phyloP scores from a whole-genome alignment of 257 asterid genomes.

The Solanum corneliomulleri region DNA sequence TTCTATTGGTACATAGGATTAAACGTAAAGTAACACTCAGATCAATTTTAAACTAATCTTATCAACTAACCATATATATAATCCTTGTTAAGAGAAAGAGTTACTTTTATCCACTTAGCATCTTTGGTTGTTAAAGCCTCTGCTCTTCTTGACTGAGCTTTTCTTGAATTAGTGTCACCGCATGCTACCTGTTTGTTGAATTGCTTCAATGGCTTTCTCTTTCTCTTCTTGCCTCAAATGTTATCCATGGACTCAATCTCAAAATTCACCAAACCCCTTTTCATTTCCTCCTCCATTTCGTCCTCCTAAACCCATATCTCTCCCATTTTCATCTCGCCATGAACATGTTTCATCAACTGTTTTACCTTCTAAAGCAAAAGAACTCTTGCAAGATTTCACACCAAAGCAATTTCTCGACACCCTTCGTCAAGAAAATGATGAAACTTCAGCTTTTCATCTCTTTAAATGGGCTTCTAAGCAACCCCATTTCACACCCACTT shows the following conservation, averaged over 20 bases:
- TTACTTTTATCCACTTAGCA: not conserved
- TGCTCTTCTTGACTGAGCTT: not conserved
- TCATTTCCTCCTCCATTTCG: not conserved
- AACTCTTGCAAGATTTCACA: constrained; percentile 50
- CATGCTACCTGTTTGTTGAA: constrained; percentile 42
- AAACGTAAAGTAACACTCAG: too few relatives aligned
- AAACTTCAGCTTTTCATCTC: constrained; percentile 43
- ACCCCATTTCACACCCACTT: constrained; percentile 53
- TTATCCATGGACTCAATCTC: constrained; percentile 32
- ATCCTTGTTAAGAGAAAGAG: not conserved
- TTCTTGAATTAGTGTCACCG: not conserved
- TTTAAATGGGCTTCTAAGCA: constrained; percentile 68
- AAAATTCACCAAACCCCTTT: not conserved
- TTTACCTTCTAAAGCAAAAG: not conserved
- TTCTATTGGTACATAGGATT: not conserved
- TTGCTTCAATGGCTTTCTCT: constrained; percentile 62
- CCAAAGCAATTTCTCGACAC: constrained; percentile 52
- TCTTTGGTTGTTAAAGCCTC: not conserved
- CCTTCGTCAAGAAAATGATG: constrained; percentile 54
- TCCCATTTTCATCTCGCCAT: constrained; percentile 1
- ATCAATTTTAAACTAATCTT: not conserved
- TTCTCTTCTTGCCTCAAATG: constrained; percentile 44
- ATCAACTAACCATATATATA: not conserved
- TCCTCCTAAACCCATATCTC: constrained; percentile 9
- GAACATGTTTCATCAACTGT: constrained; percentile 22